phyloP scores from a whole-genome alignment of 2,329 filamentous ascomycete species.

The Diaporthe australafricana region DNA sequence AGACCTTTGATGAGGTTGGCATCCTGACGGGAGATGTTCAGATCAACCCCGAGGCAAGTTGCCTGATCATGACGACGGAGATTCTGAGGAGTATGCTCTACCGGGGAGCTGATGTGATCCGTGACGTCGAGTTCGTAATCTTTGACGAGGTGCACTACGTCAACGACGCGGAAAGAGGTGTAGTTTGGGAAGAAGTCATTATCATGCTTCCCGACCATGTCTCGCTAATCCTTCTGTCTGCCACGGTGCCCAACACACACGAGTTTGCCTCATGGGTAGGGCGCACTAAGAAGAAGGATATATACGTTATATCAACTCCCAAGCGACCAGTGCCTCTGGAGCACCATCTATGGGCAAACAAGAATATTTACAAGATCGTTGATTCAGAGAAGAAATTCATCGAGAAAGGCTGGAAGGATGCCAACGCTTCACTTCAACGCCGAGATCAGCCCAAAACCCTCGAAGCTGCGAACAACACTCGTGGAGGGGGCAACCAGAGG shows the following conservation, averaged over 20 bases:
- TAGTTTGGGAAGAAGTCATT: constrained; percentile 99
- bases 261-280: constrained; percentile 99
- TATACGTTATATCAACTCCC: constrained; percentile 97
- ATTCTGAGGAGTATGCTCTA: constrained; percentile 99
- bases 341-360: constrained; percentile 95
- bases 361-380: constrained; percentile 94
- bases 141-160: constrained; percentile 99
- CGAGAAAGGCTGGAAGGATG: constrained; percentile 94
- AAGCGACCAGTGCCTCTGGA: constrained; percentile 96
- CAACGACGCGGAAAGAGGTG: constrained; percentile 93
- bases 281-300: constrained; percentile 97
- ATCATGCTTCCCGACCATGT: constrained; percentile 99
- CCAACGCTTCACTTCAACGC: constrained; percentile 83
- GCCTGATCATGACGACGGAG: constrained; percentile 99
- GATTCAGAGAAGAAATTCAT: constrained; percentile 92
- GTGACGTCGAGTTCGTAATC: constrained; percentile 98
- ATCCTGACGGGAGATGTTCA: constrained; percentile 98
- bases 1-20: constrained; percentile 92
- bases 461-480: constrained; percentile 50
- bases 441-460: constrained; percentile 79
- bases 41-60: constrained; percentile 97
- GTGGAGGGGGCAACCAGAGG: constrained; percentile 62
- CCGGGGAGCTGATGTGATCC: constrained; percentile 91
- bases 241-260: constrained; percentile 96
- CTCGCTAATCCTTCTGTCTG: constrained; percentile 92